Conservation (phyloP, 805 yeast genomes). For the Candida hungchunana region DNA sequence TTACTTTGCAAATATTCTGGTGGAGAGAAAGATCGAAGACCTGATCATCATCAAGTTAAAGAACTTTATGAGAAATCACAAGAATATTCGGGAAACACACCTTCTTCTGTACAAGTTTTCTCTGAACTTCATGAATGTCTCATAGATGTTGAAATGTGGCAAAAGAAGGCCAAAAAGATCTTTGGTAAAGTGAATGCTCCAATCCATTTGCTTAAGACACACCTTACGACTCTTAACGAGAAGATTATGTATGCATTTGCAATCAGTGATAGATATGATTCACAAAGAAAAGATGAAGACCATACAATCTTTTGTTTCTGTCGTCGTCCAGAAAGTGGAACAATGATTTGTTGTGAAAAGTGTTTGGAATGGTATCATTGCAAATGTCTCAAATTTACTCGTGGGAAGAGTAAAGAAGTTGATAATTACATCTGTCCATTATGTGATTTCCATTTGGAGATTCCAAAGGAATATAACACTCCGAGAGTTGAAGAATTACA, state of each 20-base stretch:
- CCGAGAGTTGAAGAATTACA: constrained; percentile 33
- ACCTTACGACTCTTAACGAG: constrained; percentile 24
- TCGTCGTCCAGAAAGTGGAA: constrained; percentile 53
- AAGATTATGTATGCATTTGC: constrained; percentile 21
- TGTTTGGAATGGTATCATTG: constrained; percentile 75
- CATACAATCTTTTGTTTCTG: constrained; percentile 52
- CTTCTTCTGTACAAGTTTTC: too few relatives aligned
- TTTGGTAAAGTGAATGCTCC: constrained; percentile 36
- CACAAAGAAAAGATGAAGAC: constrained; percentile 11
- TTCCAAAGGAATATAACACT: constrained; percentile 31
- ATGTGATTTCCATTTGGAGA: constrained; percentile 38
- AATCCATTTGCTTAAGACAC: constrained; percentile 26
- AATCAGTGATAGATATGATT: constrained; percentile 23
- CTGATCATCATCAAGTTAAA: constrained; percentile 27
- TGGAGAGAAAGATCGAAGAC: constrained; percentile 30
- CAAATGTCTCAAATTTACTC: constrained; percentile 44
- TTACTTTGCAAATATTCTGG: constrained; percentile 26
- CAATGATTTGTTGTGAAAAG: constrained; percentile 66
- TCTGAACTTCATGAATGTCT: neutral
- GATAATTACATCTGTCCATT: constrained; percentile 48
- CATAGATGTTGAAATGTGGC: constrained; percentile 34
- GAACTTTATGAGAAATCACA: constrained; percentile 23
- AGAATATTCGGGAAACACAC: constrained; percentile 5
- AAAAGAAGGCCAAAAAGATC: constrained; percentile 29
- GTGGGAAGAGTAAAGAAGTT: constrained; percentile 28